Evolutionary conservation across 1,284 basidiomycete species (phyloP).

Genomic region (Marasmius tenuissimus): DNA sequence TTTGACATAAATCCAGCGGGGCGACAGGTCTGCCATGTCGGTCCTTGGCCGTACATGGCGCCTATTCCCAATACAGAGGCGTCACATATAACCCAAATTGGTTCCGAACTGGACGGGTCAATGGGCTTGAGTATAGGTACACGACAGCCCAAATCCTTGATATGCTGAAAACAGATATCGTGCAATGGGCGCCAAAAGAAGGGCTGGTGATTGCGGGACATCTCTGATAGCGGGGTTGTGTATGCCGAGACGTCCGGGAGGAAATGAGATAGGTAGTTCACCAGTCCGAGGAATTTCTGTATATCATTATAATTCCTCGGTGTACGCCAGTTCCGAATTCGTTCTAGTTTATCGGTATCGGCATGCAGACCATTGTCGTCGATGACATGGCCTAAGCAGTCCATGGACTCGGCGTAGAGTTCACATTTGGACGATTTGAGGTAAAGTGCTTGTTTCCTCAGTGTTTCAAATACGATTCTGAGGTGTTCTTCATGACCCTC

Average conservation of each 20-base stretch:
- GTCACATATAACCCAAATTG: constrained; percentile 25
- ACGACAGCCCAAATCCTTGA: too few relatives aligned
- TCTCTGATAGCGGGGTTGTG: constrained; percentile 16
- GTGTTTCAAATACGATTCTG: too few relatives aligned
- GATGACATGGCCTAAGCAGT: constrained; percentile 22
- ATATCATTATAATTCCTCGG: constrained; percentile 26
- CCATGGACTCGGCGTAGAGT: constrained; percentile 19
- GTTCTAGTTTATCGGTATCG: constrained; percentile 18
- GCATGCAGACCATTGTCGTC: constrained; percentile 19
- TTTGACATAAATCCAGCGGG: too few relatives aligned
- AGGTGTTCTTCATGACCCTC: too few relatives aligned
- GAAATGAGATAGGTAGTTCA: constrained; percentile 30
- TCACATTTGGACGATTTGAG: too few relatives aligned
- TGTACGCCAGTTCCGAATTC: constrained; percentile 22
- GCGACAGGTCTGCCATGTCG: too few relatives aligned
- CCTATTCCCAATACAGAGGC: constrained; percentile 29
- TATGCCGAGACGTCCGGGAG: constrained; percentile 26
- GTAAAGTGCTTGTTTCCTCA: too few relatives aligned
- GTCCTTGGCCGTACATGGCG: too few relatives aligned
- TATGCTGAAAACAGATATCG: too few relatives aligned
- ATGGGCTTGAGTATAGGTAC: too few relatives aligned
- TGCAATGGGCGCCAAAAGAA: constrained; percentile 14
- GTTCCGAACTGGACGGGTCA: too few relatives aligned
- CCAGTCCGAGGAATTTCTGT: constrained; percentile 29
- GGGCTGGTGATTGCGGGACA: constrained; percentile 13